These are phyloP conservation scores for Daldinia bambusicola DNA, from an alignment of 495 filamentous ascomycete species.

Conservation along the genomic window DNA sequence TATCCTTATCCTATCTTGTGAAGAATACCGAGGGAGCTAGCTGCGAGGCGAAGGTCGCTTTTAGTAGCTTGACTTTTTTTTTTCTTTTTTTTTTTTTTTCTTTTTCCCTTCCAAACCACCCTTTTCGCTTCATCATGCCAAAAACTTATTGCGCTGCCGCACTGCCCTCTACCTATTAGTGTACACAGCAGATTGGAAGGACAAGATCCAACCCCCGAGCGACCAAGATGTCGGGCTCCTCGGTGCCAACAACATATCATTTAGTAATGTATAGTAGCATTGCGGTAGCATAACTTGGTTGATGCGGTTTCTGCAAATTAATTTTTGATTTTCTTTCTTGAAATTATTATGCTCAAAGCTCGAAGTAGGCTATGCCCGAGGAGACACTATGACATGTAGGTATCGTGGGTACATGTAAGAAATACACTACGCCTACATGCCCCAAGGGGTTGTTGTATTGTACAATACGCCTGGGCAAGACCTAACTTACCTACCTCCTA, in stretches of 20 bases:
- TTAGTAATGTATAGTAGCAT: background rate
- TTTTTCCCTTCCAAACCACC: background rate
- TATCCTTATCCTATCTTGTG: background rate
- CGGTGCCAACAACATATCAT: slow-evolving; percentile 1
- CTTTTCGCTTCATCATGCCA: slow-evolving; percentile 22
- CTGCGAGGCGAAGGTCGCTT: slow-evolving; percentile 11
- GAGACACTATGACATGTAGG: background rate
- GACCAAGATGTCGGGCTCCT: slow-evolving; percentile 39
- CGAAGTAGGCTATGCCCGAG: slow-evolving; percentile 18
- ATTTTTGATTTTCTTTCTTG: slow-evolving; percentile 1
- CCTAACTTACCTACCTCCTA: background rate
- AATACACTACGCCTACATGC: background rate
- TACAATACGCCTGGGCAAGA: background rate
- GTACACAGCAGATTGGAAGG: slow-evolving; percentile 27
- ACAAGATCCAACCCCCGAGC: slow-evolving; percentile 28
- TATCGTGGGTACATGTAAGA: background rate
- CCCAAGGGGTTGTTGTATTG: background rate
- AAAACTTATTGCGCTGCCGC: background rate
- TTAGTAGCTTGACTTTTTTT: background rate
- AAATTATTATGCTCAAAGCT: slow-evolving; percentile 5
- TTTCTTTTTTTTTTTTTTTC: background rate
- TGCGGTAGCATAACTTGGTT: background rate
- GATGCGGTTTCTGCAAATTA: slow-evolving; percentile 16
- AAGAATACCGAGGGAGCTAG: background rate
- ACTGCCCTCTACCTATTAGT: slow-evolving; percentile 22